Evolutionary conservation across 2,329 filamentous ascomycete species (phyloP).

Genomic region (Aspergillus niger): DNA sequence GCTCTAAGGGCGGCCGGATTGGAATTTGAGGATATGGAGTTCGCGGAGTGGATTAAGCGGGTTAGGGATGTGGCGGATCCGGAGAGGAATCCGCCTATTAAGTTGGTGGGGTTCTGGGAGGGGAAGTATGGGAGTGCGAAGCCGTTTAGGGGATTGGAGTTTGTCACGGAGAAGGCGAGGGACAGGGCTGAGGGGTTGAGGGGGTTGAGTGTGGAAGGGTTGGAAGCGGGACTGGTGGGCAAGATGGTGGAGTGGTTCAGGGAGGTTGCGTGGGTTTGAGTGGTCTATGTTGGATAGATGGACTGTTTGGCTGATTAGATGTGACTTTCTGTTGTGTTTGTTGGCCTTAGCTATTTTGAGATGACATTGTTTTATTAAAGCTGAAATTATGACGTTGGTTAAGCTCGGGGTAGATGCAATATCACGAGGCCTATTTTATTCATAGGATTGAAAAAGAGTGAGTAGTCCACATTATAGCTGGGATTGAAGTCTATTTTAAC

Average conservation of each 20-base stretch:
- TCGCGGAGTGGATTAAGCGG: conserved; percentile 33
- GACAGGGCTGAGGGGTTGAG: conserved; percentile 16
- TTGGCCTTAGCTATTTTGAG: too few species aligned
- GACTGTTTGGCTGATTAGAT: background rate
- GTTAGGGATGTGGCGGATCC: conserved; percentile 53
- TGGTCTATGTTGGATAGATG: background rate
- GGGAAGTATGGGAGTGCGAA: conserved; percentile 50
- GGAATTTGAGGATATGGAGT: conserved; percentile 31
- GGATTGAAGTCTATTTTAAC: too few species aligned
- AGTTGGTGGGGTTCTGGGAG: conserved; percentile 57
- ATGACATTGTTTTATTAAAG: too few species aligned
- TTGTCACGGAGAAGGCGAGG: conserved; percentile 24
- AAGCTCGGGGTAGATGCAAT: too few species aligned
- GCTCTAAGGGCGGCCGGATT: conserved; percentile 51
- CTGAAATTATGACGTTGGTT: too few species aligned
- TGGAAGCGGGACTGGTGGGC: conserved; percentile 31
- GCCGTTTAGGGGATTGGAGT: conserved; percentile 15
- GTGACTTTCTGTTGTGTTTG: too few species aligned
- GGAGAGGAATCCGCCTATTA: conserved; percentile 53
- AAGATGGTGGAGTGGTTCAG: conserved; percentile 42
- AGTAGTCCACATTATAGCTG: too few species aligned
- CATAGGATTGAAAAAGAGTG: too few species aligned
- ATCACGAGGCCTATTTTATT: too few species aligned
- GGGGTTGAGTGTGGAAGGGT: background rate
- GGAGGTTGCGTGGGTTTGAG: background rate